A percentile compares a stretch with the other conserved stretches of the same genome.
Evolutionary conservation across 768 basidiomycete species (phyloP).

Genomic region (Peribolospora kevripleyi): DNA sequence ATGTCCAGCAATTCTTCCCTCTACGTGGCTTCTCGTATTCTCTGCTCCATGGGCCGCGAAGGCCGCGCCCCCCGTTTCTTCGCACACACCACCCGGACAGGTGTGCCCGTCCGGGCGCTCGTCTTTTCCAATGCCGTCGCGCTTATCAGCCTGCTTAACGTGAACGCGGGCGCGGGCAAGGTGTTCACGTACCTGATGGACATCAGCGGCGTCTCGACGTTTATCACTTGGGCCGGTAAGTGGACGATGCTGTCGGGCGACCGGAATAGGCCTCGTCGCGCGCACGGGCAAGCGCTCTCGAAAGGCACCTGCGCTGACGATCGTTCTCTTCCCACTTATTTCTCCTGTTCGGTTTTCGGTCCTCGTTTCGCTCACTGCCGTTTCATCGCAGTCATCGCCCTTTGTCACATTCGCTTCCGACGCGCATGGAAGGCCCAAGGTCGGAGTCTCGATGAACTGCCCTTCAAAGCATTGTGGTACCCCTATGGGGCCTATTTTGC

Average conservation of each 20-base stretch:
- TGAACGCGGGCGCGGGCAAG: not conserved
- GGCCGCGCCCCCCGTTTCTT: not conserved
- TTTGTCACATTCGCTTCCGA: conserved; percentile 15
- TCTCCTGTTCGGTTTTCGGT: too few relatives aligned
- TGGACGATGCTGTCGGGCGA: too few relatives aligned
- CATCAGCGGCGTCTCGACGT: not conserved
- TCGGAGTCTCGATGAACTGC: conserved; percentile 12
- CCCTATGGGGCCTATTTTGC: conserved; percentile 11
- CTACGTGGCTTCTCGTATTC: not conserved
- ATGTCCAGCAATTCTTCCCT: not conserved
- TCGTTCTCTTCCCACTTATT: too few relatives aligned
- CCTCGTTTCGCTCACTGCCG: too few relatives aligned
- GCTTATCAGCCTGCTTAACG: not conserved
- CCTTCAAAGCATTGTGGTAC: conserved; percentile 10
- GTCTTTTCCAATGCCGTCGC: not conserved
- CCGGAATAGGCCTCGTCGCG: too few relatives aligned
- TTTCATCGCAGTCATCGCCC: conserved; percentile 4
- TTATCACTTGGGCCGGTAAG: not conserved
- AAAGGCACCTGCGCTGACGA: not conserved
- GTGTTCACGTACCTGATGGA: not conserved
- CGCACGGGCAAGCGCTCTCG: too few relatives aligned
- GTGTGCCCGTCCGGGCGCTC: not conserved
- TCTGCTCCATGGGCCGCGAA: not conserved
- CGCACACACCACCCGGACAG: not conserved
- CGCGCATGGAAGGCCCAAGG: conserved; percentile 12